phyloP scores from a whole-genome alignment of 1,284 basidiomycete species.

The Ganoderma boninense region DNA sequence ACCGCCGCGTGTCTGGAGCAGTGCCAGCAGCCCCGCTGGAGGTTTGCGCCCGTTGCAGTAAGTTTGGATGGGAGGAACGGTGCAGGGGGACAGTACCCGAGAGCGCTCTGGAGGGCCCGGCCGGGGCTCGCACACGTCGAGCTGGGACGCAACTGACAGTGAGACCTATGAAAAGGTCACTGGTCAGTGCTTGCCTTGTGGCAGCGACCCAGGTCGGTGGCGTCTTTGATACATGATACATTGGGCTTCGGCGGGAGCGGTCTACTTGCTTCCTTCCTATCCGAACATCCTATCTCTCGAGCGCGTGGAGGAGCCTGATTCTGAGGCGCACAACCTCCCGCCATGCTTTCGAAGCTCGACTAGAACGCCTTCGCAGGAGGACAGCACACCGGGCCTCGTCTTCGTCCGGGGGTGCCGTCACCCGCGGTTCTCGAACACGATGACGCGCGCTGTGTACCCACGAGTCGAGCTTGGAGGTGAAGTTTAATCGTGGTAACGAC shows the following conservation, averaged over 20 bases:
- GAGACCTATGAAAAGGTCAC: background rate
- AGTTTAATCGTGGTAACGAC: background rate
- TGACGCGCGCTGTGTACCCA: background rate
- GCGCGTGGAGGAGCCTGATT: slow-evolving; percentile 11
- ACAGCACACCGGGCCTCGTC: slow-evolving; percentile 5
- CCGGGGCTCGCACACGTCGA: slow-evolving; percentile 15
- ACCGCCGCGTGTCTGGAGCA: background rate
- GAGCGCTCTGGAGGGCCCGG: slow-evolving; percentile 8
- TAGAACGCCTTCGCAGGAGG: background rate
- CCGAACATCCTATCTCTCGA: slow-evolving; percentile 23
- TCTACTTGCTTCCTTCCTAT: slow-evolving; percentile 9
- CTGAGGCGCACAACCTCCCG: slow-evolving; percentile 14
- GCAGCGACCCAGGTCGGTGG: slow-evolving; percentile 8
- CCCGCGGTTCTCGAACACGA: background rate
- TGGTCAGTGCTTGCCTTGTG: background rate
- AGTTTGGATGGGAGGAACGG: background rate
- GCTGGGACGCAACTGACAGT: background rate
- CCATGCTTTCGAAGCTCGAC: slow-evolving; percentile 1
- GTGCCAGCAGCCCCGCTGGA: background rate
- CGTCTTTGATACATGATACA: slow-evolving; percentile 12
- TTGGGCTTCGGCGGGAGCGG: slow-evolving; percentile 4
- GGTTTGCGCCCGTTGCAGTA: background rate
- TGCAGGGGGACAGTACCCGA: slow-evolving; percentile 1
- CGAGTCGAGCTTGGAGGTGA: background rate
- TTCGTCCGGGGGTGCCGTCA: slow-evolving; percentile 7